These are phyloP conservation scores for Aspergillus sclerotialis DNA, from an alignment of 2,329 filamentous ascomycete species.

Conservation along the genomic window DNA sequence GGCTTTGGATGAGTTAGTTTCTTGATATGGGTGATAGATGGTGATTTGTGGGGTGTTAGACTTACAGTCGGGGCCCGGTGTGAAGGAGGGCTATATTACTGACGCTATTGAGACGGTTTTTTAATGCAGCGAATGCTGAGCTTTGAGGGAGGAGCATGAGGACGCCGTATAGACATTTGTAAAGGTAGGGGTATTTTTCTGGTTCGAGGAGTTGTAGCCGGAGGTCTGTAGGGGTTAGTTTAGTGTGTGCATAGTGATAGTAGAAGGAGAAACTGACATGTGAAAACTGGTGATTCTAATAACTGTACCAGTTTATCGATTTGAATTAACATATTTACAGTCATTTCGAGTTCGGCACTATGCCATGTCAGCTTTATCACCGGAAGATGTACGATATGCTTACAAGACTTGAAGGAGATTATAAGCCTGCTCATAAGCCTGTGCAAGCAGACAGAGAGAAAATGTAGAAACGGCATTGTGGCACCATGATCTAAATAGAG, in stretches of 20 bases:
- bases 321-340: conserved; percentile 95
- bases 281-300: conserved; percentile 95
- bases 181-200: conserved; percentile 87
- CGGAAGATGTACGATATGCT: conserved; percentile 21
- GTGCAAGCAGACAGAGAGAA: conserved; percentile 86
- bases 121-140: conserved; percentile 90
- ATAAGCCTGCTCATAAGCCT: conserved; percentile 97
- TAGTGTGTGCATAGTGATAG: conserved; percentile 5
- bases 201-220: conserved; percentile 91
- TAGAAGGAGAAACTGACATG: conserved; percentile 61
- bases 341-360: conserved; percentile 96
- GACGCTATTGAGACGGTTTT: conserved; percentile 93
- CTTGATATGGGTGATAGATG: neutral
- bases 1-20: conserved; percentile 13
- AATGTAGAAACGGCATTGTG: conserved; percentile 98
- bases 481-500: conserved; percentile 94
- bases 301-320: conserved; percentile 97
- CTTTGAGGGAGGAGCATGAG: conserved; percentile 98
- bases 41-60: conserved; percentile 17
- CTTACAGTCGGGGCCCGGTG: conserved; percentile 70
- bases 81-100: conserved; percentile 95
- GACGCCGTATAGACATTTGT: conserved; percentile 95
- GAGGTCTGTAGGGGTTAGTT: conserved; percentile 58
- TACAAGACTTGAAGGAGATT: conserved; percentile 93
- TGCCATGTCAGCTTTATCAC: conserved; percentile 16